Conservation (phyloP, 164 flowering plant species). For the Liquidambar formosana region DNA sequence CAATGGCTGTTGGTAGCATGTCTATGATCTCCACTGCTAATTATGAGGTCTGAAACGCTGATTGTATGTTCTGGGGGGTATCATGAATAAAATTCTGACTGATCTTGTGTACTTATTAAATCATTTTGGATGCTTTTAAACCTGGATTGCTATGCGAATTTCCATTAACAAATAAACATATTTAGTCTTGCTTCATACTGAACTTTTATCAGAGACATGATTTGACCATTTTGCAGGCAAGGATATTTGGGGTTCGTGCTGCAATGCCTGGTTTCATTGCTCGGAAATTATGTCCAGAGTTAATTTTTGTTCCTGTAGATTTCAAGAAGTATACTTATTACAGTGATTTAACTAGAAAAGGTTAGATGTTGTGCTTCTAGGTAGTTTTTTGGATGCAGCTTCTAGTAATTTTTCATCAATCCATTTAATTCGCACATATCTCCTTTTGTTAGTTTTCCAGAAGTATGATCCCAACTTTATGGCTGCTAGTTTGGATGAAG, state of each 20-base stretch:
- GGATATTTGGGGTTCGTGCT: conserved; percentile 95
- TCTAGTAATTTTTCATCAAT: background rate
- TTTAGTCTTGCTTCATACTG: background rate
- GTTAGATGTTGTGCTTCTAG: conserved; percentile 30
- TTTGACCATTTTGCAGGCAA: conserved; percentile 50
- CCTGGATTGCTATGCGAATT: background rate
- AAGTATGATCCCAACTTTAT: conserved; percentile 83
- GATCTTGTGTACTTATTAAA: background rate
- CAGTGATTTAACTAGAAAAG: conserved; percentile 87
- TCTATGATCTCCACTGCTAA: conserved; percentile 98
- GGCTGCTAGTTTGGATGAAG: conserved; percentile 95
- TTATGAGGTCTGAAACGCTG: conserved; percentile 74
- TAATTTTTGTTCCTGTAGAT: conserved; percentile 81
- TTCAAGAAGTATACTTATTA: conserved; percentile 82
- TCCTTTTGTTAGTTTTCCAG: conserved; percentile 54
- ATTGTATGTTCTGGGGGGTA: conserved; percentile 10
- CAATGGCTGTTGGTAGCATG: conserved; percentile 97
- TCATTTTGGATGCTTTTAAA: background rate
- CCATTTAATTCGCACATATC: background rate
- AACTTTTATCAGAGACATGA: background rate
- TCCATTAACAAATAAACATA: background rate
- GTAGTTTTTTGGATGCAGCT: background rate
- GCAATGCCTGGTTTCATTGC: conserved; percentile 99
- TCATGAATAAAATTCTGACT: background rate
- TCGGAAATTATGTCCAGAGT: conserved; percentile 83